Evolutionary conservation across 306 rosid genomes (phyloP), one percentile per base, ranked within the genome.

Genomic region (Malus sylvestris): DNA sequence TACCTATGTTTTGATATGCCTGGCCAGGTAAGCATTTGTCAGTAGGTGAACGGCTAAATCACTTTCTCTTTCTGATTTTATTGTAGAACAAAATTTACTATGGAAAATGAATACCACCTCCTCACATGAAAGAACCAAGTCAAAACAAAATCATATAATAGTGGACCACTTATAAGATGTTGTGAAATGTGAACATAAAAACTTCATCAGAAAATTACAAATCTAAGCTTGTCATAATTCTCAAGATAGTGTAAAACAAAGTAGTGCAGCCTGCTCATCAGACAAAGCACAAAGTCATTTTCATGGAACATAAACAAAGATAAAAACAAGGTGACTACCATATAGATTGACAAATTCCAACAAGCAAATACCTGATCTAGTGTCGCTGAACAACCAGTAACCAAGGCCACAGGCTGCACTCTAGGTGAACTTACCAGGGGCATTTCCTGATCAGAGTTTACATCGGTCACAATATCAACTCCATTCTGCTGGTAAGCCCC

Each of bases 401-500:
- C 57, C 51, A 75, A 44, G 62, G 76, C 71, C 74, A 71, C 65
- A 46, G 77, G 84, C 66, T 71, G 73, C 81, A 64, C 53, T 75
- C 78, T 70, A 57, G 79, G 76, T 32, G 65, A 60, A 27, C 67
- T 52, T 64, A 23, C 77, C 79, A 35, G 81, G 15, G 89, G 23
- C 73, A 72, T 71, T 81, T 79, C 88, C 74, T 30, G 81, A 52
- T 10, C 78, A 77, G 80, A 30, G 74, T 78, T 82, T 45, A 75
- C 64, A 73, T 69, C 30, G 80, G 73, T 27, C 10, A 81, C 68
- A 79, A 57, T 72, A 75, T n/a, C 77, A 59, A 53, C 65, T 77
- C 64, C 81, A 67, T 84, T 89, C 77, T 81, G 85, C 77, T 76
- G 87, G 65, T 79, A 79, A 13, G 73, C 60, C 68, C 53, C 65